These are phyloP conservation scores for Biscogniauxia sp. DNA, from an alignment of 2,329 filamentous ascomycete species.

Conservation along the genomic window DNA sequence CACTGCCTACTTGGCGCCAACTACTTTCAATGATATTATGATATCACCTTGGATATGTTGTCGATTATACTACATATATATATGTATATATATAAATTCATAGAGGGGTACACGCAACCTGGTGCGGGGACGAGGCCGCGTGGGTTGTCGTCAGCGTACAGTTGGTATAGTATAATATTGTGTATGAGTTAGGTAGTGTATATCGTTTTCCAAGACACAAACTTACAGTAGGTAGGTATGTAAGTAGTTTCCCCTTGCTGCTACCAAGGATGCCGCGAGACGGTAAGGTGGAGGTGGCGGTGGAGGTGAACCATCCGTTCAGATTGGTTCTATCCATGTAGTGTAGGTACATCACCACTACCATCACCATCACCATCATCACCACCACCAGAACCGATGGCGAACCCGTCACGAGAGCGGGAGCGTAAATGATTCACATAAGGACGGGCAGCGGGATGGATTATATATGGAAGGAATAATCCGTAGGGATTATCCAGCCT, in stretches of 20 bases:
- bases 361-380: not conserved
- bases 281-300: not conserved
- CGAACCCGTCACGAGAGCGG: not conserved
- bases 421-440: not conserved
- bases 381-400: not conserved
- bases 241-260: not conserved
- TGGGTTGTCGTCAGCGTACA: too few relatives aligned
- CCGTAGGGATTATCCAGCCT: not conserved
- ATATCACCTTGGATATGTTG: too few relatives aligned
- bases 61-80: too few relatives aligned
- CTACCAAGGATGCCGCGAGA: not conserved
- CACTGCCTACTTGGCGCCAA: too few relatives aligned
- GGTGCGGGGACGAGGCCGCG: too few relatives aligned
- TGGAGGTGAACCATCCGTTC: not conserved
- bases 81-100: too few relatives aligned
- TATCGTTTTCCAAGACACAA: not conserved
- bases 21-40: too few relatives aligned
- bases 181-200: too few relatives aligned
- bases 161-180: too few relatives aligned
- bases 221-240: not conserved
- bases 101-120: too few relatives aligned
- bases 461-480: not conserved
- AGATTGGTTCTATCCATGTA: not conserved
- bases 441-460: not conserved
- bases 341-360: too few relatives aligned